Evolutionary conservation across 1,284 basidiomycete species (phyloP).

Genomic region (Ustilago loliicola): DNA sequence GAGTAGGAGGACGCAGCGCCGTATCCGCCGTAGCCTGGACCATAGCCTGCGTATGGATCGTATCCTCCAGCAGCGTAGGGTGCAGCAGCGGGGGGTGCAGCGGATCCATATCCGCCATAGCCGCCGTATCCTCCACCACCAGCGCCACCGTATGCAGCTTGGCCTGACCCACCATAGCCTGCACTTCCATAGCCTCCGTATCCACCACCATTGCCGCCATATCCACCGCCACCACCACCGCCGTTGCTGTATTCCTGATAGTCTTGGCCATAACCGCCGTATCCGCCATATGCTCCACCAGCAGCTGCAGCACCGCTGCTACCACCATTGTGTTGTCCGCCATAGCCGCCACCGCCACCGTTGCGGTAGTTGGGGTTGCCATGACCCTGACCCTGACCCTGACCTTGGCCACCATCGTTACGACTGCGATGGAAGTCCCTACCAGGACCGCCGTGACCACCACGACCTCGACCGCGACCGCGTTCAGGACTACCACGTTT

Average conservation of each 20-base stretch:
- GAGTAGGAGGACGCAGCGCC: not conserved
- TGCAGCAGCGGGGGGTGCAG: constrained; percentile 17
- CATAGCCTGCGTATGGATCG: constrained; percentile 38
- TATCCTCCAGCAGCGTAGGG: constrained; percentile 18
- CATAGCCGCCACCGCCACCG: constrained; percentile 11
- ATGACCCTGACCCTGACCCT: constrained; percentile 12
- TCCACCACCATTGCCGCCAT: constrained; percentile 5
- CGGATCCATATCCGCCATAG: constrained; percentile 5
- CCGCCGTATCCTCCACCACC: constrained; percentile 24
- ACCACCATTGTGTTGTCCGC: constrained; percentile 9
- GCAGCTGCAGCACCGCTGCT: constrained; percentile 1
- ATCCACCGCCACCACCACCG: constrained; percentile 11
- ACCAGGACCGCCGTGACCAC: constrained; percentile 52
- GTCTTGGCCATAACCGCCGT: constrained; percentile 11
- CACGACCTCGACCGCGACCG: constrained; percentile 61
- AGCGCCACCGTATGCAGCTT: constrained; percentile 3
- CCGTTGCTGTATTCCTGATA: constrained; percentile 10
- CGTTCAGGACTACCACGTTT: constrained; percentile 72
- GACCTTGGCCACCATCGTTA: constrained; percentile 15
- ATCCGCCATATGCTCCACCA: constrained; percentile 14
- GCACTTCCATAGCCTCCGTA: constrained; percentile 35
- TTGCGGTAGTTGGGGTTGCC: constrained; percentile 3
- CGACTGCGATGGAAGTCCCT: constrained; percentile 46
- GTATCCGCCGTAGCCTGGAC: constrained; percentile 13
- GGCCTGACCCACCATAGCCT: constrained; percentile 2